Base-by-base conservation (phyloP, 148 eudicot genomes). In the Cornus florida region DNA sequence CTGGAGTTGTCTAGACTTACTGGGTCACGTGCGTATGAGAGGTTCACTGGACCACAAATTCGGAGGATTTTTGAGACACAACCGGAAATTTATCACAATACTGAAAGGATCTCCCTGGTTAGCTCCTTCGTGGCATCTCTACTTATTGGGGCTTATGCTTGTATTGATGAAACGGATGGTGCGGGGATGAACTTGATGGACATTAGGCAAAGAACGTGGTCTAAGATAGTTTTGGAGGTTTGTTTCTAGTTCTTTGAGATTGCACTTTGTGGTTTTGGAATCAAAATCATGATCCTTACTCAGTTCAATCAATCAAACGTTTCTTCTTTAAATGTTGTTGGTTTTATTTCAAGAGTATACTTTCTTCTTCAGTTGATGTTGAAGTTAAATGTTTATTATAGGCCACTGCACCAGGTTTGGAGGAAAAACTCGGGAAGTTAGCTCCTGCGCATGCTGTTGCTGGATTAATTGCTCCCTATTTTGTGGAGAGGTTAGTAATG, bases 131-230 rank as follows among this genome's bases (percentile, higher is more conserved):
- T 91, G 87, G 97, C 97, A 5, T 90, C 93, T 84, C 84, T 95
- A 48, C 90, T 93, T 73, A 80, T 87, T 10, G 99, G 99, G 67
- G 64, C 76, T 56, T 88, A 93, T 88, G 97, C 97, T 74, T 83
- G 92, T 77, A 95, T 95, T 57, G 97, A 95, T 86, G 91, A 90
- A 71, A 95, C 97, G 64, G 99, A 95, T 88, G 97, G 94, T 62
- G 99, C 99, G n/a, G 99, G 99, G 77, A 95, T 95, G 99, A 95
- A 95, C 83, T 84, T 95, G 81, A 82, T 95, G 94, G 97, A 93
- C 81, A 93, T 95, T 71, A 87, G 82, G 83, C 79, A 88, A 79
- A 85, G 92, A 86, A 77, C 83, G 56, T 95, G 99, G 99, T 95
- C 97, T 39, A 86, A 88, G 70, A 75, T 62, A 72, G 92, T 82